phyloP scores from a whole-genome alignment of 257 asterid genomes.

The Nicotiana attenuata region DNA sequence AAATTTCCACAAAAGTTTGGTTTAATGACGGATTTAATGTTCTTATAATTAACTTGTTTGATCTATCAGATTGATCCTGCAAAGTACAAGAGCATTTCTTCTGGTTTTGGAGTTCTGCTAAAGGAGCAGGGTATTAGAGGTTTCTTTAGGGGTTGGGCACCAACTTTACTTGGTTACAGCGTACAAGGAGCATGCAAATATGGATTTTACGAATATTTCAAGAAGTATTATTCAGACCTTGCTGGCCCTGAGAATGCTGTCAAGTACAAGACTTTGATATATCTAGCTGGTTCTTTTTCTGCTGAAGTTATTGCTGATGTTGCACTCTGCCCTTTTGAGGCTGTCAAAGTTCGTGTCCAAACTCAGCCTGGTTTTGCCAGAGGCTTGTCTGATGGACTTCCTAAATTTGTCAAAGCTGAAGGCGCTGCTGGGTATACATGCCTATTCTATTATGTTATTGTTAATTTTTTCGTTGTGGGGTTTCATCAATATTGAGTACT shows the following conservation, averaged over 20 bases:
- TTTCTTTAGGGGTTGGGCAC: constrained; percentile 75
- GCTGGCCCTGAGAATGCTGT: constrained; percentile 75
- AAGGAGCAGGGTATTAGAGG: constrained; percentile 76
- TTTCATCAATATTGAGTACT: neutral
- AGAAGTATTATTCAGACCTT: constrained; percentile 68
- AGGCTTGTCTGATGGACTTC: constrained; percentile 83
- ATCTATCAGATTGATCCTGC: constrained; percentile 59
- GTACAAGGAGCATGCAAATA: constrained; percentile 80
- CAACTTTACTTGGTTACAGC: constrained; percentile 78
- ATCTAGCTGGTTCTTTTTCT: constrained; percentile 83
- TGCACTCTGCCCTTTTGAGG: constrained; percentile 87
- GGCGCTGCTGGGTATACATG: constrained; percentile 58
- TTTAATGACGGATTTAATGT: neutral
- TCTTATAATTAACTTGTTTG: neutral
- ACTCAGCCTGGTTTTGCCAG: constrained; percentile 79
- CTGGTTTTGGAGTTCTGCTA: constrained; percentile 54
- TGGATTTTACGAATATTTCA: constrained; percentile 73
- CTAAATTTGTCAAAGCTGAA: constrained; percentile 58
- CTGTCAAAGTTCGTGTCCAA: constrained; percentile 81
- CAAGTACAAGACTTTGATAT: constrained; percentile 77
- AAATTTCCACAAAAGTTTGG: neutral
- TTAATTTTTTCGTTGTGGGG: neutral
- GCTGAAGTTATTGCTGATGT: constrained; percentile 75
- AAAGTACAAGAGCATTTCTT: constrained; percentile 62
- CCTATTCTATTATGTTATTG: neutral